Percentiles rank a stretch among this genome's conserved stretches.
Evolutionary conservation across 805 yeast genomes (phyloP).

Genomic region (Candida nonsorbophila): DNA sequence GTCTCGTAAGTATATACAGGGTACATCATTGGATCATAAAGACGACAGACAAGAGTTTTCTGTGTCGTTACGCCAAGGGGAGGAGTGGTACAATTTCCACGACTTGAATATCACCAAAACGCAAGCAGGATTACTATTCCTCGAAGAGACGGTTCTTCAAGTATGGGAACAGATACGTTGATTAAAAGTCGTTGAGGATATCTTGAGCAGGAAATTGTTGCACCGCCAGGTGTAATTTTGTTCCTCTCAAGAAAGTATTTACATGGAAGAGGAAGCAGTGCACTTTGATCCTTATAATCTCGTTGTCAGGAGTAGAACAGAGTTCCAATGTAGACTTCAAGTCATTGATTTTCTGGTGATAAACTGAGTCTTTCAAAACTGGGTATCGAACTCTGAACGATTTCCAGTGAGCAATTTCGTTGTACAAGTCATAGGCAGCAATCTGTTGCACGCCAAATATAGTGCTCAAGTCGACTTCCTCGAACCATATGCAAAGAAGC

Average conservation of each 20-base stretch:
- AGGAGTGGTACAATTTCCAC: conserved; percentile 56
- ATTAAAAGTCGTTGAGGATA: too few species aligned
- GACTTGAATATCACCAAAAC: conserved; percentile 43
- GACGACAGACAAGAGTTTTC: conserved; percentile 45
- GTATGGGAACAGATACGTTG: conserved; percentile 49
- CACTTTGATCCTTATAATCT: conserved; percentile 11
- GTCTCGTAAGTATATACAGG: background rate
- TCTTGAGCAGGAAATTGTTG: background rate
- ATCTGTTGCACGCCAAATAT: conserved; percentile 5
- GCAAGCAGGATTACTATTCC: conserved; percentile 55
- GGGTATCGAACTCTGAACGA: conserved; percentile 21
- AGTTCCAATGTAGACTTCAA: conserved; percentile 2
- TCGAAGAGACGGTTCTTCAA: conserved; percentile 61
- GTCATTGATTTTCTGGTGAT: conserved; percentile 3
- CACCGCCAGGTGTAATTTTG: conserved; percentile 11
- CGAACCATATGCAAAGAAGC: conserved; percentile 25
- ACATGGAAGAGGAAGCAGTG: conserved; percentile 15
- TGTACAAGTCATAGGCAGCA: conserved; percentile 12
- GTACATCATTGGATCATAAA: background rate
- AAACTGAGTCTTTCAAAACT: conserved; percentile 12
- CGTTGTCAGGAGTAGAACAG: conserved; percentile 1
- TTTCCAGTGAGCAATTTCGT: conserved; percentile 20
- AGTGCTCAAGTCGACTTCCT: conserved; percentile 7
- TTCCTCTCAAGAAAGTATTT: conserved; percentile 11
- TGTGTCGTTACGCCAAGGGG: conserved; percentile 19